These are phyloP conservation scores for Butyriboletus loyo DNA, from an alignment of 768 basidiomycete genomes.

Conservation along the genomic window DNA sequence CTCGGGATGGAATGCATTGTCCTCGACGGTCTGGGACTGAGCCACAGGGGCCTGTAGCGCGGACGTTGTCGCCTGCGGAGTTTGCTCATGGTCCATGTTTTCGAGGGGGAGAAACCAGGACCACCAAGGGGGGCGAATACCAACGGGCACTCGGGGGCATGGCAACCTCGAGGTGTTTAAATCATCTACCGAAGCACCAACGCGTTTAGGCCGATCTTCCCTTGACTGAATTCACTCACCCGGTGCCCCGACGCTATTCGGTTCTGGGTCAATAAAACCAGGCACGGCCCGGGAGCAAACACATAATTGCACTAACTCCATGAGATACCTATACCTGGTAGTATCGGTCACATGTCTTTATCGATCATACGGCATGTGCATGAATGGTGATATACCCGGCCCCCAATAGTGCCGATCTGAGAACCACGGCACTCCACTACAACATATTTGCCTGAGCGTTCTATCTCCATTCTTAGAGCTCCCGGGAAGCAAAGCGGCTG, in stretches of 20 bases:
- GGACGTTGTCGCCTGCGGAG: not conserved
- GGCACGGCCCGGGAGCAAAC: not conserved
- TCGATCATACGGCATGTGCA: too few species aligned
- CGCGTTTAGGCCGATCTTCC: not conserved
- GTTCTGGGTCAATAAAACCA: not conserved
- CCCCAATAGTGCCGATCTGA: not conserved
- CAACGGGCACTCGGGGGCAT: not conserved
- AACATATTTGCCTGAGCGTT: too few species aligned
- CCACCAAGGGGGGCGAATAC: not conserved
- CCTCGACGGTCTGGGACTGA: not conserved
- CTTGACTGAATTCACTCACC: not conserved
- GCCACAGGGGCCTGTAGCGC: not conserved
- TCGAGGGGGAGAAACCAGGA: not conserved
- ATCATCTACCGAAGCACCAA: not conserved
- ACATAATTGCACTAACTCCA: not conserved
- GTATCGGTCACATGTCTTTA: too few species aligned
- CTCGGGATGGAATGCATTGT: constrained; percentile 4
- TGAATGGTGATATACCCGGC: not conserved
- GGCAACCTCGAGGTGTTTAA: constrained; percentile 4
- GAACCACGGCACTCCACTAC: too few species aligned
- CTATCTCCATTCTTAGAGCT: not conserved
- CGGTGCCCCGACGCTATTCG: not conserved
- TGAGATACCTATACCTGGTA: not conserved
- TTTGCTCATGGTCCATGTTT: constrained; percentile 16
- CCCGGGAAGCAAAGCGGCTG: not conserved